These are phyloP conservation scores for Euphrasia arctica DNA, from an alignment of 305 asterid genomes.

Conservation along the genomic window DNA sequence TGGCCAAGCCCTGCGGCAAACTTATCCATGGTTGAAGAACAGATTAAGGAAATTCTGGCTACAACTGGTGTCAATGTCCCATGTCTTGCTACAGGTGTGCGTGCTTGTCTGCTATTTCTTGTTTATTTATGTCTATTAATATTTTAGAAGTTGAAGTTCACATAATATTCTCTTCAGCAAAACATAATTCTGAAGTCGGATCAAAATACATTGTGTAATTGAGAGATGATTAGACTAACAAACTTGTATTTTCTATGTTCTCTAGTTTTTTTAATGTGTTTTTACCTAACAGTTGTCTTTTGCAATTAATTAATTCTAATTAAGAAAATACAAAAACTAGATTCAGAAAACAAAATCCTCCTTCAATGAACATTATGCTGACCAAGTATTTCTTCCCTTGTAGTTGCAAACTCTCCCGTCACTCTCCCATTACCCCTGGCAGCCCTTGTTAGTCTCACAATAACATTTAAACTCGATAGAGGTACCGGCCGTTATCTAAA, in stretches of 20 bases:
- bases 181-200: conserved; percentile 9
- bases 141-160: conserved; percentile 9
- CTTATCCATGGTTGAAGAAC: conserved; percentile 75
- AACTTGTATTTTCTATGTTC: neutral
- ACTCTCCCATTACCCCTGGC: conserved; percentile 93
- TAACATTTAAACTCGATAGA: conserved; percentile 83
- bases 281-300: neutral
- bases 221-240: neutral
- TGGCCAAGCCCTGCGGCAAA: conserved; percentile 99
- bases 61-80: conserved; percentile 95
- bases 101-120: conserved; percentile 23
- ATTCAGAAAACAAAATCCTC: neutral
- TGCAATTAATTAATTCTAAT: neutral
- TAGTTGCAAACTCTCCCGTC: conserved; percentile 68
- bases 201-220: neutral
- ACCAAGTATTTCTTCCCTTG: conserved; percentile 28
- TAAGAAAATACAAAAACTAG: neutral
- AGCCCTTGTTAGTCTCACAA: conserved; percentile 87
- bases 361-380: conserved; percentile 25
- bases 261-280: neutral
- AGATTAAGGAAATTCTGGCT: conserved; percentile 79
- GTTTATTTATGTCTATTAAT: conserved; percentile 7
- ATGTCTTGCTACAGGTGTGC: conserved; percentile 54
- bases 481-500: conserved; percentile 59
- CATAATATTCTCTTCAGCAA: conserved; percentile 2